phyloP scores from a whole-genome alignment of 208 protist species.

The Leishmania tarentolae region DNA sequence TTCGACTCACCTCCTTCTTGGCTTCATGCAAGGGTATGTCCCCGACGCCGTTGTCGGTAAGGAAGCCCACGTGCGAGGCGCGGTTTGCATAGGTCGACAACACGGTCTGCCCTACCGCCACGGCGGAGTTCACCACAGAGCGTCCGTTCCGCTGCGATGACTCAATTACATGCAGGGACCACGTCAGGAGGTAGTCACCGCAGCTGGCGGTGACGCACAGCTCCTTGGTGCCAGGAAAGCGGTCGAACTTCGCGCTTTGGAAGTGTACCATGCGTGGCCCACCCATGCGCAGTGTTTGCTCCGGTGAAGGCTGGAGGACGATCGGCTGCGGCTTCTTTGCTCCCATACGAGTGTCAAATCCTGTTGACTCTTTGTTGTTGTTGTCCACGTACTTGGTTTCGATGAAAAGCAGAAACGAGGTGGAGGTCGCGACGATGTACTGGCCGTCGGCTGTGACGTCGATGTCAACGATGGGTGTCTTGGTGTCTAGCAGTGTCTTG shows the following conservation, averaged over 20 bases:
- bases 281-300: conserved; percentile 45
- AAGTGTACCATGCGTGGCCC: conserved; percentile 45
- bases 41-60: conserved; percentile 25
- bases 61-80: conserved; percentile 32
- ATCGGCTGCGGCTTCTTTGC: conserved; percentile 53
- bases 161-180: conserved; percentile 50
- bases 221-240: conserved; percentile 34
- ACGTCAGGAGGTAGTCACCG: conserved; percentile 50
- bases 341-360: conserved; percentile 58
- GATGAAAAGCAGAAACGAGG: conserved; percentile 47
- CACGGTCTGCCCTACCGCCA: conserved; percentile 31
- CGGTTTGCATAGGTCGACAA: conserved; percentile 34
- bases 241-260: conserved; percentile 49
- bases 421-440: conserved; percentile 59
- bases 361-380: conserved; percentile 32
- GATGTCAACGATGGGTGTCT: conserved; percentile 51
- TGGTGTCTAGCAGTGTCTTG: conserved; percentile 63
- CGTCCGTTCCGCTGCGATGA: conserved; percentile 44
- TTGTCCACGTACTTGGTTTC: conserved; percentile 46
- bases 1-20: conserved; percentile 18
- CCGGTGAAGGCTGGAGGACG: conserved; percentile 43
- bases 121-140: conserved; percentile 19
- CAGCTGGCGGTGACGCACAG: conserved; percentile 58
- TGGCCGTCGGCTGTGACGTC: conserved; percentile 65
- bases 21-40: conserved; percentile 30